Evolutionary conservation across 192 early-diverging fungal species (phyloP).

Genomic region (Entrophospora sp.): DNA sequence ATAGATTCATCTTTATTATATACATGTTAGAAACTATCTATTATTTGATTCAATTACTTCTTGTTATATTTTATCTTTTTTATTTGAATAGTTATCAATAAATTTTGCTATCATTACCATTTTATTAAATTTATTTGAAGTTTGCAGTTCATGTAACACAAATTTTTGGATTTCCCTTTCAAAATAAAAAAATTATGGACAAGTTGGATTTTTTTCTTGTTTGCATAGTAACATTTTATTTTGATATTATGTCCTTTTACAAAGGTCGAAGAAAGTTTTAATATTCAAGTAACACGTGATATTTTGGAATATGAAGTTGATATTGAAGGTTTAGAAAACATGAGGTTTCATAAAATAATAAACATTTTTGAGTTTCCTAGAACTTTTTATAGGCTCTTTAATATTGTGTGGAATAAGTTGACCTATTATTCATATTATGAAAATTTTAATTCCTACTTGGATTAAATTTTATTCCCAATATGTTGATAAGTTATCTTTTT

Average conservation of each 20-base stretch:
- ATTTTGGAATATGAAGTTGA: slow-evolving; percentile 53
- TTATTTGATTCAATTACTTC: no score
- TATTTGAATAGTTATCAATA: no score
- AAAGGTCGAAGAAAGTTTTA: slow-evolving; percentile 98
- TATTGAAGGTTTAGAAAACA: slow-evolving; percentile 20
- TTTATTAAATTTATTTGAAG: no score
- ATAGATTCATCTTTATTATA: no score
- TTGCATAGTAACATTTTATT: slow-evolving; percentile 25
- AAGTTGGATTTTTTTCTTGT: slow-evolving; percentile 5
- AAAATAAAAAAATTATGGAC: no score
- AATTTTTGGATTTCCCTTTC: no score
- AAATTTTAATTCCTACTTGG: slow-evolving; percentile 15
- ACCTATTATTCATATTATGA: slow-evolving; percentile 34
- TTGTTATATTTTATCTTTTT: no score
- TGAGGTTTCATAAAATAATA: not conserved
- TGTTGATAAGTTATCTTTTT: slow-evolving; percentile 25
- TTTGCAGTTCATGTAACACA: no score
- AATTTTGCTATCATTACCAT: no score
- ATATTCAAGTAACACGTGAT: slow-evolving; percentile 88
- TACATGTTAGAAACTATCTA: no score
- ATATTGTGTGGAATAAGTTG: slow-evolving; percentile 40
- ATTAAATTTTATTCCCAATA: slow-evolving; percentile 29
- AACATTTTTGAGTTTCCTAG: slow-evolving; percentile 43
- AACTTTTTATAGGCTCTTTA: slow-evolving; percentile 83
- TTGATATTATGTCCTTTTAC: slow-evolving; percentile 61